These are phyloP conservation scores for Syzygium jambos DNA, from an alignment of 345 rosid species.

Conservation along the genomic window DNA sequence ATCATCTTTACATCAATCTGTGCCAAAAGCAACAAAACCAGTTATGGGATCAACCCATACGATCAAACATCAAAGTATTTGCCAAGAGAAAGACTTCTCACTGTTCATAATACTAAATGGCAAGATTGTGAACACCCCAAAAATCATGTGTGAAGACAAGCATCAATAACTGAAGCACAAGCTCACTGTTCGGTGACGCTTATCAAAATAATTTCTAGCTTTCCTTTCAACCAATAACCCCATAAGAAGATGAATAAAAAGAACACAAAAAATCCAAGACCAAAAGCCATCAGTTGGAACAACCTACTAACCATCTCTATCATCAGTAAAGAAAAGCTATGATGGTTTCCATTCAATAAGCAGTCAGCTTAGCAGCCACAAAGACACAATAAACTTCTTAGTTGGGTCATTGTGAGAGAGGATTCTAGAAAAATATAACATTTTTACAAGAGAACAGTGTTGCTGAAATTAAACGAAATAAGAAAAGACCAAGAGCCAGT, in stretches of 20 bases:
- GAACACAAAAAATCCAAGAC: background rate
- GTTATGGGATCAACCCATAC: background rate
- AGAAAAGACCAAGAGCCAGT: background rate
- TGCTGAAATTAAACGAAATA: background rate
- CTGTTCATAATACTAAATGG: background rate
- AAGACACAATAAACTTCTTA: background rate
- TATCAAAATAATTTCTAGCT: background rate
- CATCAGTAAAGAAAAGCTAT: background rate
- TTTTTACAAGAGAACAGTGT: background rate
- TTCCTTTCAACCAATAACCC: background rate
- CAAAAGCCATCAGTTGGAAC: background rate
- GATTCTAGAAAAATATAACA: background rate
- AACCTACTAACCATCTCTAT: background rate
- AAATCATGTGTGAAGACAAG: background rate
- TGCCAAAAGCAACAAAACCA: background rate
- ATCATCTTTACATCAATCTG: background rate
- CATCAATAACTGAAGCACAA: background rate
- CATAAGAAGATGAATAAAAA: background rate
- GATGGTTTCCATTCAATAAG: background rate
- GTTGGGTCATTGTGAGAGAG: background rate
- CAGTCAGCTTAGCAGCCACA: background rate
- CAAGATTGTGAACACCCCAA: background rate
- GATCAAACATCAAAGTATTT: background rate
- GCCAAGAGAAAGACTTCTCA: background rate
- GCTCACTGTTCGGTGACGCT: background rate